phyloP scores from a whole-genome alignment of 768 basidiomycete genomes.

The Pleurotus pulmonarius region DNA sequence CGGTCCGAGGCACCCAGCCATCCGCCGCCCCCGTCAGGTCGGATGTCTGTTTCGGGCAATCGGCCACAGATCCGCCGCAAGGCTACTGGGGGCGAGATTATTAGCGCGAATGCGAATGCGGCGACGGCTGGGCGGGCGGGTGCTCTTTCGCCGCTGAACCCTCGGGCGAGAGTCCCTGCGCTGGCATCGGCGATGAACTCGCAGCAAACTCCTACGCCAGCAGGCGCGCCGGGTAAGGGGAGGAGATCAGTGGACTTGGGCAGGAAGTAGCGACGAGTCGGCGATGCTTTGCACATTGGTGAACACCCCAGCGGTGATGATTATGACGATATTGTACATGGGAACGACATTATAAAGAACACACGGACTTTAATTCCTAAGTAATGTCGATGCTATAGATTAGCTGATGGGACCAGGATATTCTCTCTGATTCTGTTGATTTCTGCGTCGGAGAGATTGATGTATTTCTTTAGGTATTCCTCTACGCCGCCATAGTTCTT shows the following conservation, averaged over 20 bases:
- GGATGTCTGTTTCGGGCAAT: constrained; percentile 22
- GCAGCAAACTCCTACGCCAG: neutral
- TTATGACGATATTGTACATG: neutral
- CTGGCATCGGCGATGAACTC: constrained; percentile 15
- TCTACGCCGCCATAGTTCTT: constrained; percentile 68
- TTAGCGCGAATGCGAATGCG: constrained; percentile 18
- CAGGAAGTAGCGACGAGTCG: constrained; percentile 13
- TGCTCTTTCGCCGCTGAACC: constrained; percentile 71
- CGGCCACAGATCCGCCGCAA: constrained; percentile 57
- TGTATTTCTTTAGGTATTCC: constrained; percentile 51
- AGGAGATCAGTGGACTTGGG: constrained; percentile 14
- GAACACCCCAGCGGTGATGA: neutral
- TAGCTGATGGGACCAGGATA: constrained; percentile 35
- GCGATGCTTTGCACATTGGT: neutral
- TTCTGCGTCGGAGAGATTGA: constrained; percentile 62
- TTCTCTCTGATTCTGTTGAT: constrained; percentile 55
- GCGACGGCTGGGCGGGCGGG: constrained; percentile 34
- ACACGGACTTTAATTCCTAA: neutral
- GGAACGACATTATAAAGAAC: neutral
- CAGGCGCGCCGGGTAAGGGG: constrained; percentile 1
- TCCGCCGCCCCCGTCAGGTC: constrained; percentile 17
- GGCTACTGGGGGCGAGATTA: constrained; percentile 50
- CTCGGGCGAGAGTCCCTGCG: constrained; percentile 52
- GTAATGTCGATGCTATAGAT: constrained; percentile 12
- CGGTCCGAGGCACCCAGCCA: constrained; percentile 29